These are phyloP conservation scores for Fusarium camptoceras DNA, from an alignment of 2,329 filamentous ascomycete genomes.

Conservation along the genomic window DNA sequence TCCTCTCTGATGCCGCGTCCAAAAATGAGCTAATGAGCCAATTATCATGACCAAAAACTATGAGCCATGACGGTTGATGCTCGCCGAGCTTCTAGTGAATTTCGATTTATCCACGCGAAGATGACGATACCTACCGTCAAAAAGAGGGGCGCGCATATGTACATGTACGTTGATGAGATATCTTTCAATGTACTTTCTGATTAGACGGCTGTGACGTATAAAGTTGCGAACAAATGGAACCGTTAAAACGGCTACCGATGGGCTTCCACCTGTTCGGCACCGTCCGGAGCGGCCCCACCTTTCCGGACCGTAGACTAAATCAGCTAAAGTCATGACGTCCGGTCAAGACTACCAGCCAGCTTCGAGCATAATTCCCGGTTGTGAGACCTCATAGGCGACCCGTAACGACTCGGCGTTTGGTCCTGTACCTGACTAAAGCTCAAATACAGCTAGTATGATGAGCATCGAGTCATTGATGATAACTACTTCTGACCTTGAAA, in stretches of 20 bases:
- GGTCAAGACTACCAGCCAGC: background rate
- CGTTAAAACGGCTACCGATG: background rate
- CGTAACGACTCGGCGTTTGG: background rate
- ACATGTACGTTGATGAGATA: background rate
- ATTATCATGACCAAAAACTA: conserved; percentile 9
- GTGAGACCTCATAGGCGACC: background rate
- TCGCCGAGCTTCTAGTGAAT: background rate
- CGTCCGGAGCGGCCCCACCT: conserved; percentile 35
- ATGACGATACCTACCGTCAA: conserved; percentile 8
- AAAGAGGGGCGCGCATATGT: conserved; percentile 11
- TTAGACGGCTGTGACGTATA: conserved; percentile 18
- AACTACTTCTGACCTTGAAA: background rate
- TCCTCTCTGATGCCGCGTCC: background rate
- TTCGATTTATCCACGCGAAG: conserved; percentile 9
- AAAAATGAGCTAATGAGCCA: background rate
- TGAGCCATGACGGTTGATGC: conserved; percentile 12
- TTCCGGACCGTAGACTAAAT: conserved; percentile 13
- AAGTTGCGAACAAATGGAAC: conserved; percentile 2
- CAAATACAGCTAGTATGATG: background rate
- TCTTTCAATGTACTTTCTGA: background rate
- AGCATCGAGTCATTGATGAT: background rate
- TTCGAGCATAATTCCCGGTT: background rate
- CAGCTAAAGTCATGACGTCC: conserved; percentile 4
- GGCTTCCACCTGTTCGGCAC: conserved; percentile 6
- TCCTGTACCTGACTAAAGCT: background rate